Percentiles rank a stretch among this genome's conserved stretches.
phyloP scores from a whole-genome alignment of 2,329 filamentous ascomycete genomes.

The Verticillium tricorpus region DNA sequence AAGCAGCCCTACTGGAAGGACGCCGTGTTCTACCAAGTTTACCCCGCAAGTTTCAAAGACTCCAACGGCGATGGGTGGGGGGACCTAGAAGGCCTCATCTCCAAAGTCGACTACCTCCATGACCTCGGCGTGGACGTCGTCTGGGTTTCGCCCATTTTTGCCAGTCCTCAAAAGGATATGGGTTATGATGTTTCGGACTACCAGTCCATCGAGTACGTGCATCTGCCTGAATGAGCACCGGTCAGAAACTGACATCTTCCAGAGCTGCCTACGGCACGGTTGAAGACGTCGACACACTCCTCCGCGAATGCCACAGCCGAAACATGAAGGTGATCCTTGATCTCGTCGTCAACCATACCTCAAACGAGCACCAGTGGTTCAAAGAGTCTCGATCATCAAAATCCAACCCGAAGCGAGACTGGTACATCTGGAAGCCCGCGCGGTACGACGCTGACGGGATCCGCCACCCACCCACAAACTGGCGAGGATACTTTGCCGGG shows the following conservation, averaged over 20 bases:
- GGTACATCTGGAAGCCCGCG: conserved; percentile 62
- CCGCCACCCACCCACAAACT: conserved; percentile 56
- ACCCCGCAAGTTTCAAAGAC: conserved; percentile 55
- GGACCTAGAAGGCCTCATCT: conserved; percentile 60
- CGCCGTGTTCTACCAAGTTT: conserved; percentile 46
- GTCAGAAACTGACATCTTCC: not conserved
- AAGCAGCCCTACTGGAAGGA: conserved; percentile 42
- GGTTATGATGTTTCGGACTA: conserved; percentile 72
- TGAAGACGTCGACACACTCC: conserved; percentile 59
- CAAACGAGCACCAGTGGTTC: conserved; percentile 53
- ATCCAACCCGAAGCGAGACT: conserved; percentile 50
- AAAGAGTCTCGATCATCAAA: conserved; percentile 46
- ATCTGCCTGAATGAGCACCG: not conserved
- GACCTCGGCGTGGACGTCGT: conserved; percentile 58
- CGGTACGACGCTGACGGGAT: conserved; percentile 48
- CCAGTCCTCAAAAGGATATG: conserved; percentile 63
- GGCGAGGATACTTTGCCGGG: conserved; percentile 40
- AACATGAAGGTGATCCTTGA: conserved; percentile 67
- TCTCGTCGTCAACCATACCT: conserved; percentile 69
- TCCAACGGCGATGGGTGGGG: conserved; percentile 59
- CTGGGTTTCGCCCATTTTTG: conserved; percentile 50
- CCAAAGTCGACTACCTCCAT: conserved; percentile 59
- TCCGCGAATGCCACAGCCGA: conserved; percentile 53
- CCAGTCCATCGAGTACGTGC: conserved; percentile 48
- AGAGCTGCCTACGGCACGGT: conserved; percentile 59